Conservation (phyloP, 2,329 filamentous ascomycete genomes). For the Paecilomyces formosus region DNA sequence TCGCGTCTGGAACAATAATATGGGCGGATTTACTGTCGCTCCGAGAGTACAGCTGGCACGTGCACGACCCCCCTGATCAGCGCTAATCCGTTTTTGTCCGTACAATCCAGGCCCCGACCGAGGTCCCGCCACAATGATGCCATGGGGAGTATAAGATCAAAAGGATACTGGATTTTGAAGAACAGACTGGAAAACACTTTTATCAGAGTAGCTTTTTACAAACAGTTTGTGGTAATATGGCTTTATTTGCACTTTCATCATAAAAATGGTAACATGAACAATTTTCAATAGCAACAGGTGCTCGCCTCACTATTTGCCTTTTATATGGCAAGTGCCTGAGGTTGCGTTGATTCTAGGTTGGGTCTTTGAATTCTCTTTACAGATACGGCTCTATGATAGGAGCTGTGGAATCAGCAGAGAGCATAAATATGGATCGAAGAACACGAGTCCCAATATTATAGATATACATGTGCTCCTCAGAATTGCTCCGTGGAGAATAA, state of each 20-base stretch:
- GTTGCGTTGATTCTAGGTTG: no score
- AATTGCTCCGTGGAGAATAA: not conserved
- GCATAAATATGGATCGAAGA: not conserved
- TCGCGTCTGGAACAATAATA: slow-evolving; percentile 7
- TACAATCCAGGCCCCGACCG: not conserved
- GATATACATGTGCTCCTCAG: not conserved
- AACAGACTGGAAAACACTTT: no score
- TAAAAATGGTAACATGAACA: no score
- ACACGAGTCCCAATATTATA: not conserved
- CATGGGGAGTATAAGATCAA: not conserved
- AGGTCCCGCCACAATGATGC: not conserved
- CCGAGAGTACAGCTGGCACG: slow-evolving; percentile 11
- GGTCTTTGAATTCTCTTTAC: no score
- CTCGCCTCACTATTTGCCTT: no score
- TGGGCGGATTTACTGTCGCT: slow-evolving; percentile 19
- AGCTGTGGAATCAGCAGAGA: not conserved
- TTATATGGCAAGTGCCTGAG: no score
- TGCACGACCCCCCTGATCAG: not conserved
- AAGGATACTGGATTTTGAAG: no score
- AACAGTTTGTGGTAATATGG: no score
- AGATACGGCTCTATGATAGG: no score
- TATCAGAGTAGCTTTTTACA: no score
- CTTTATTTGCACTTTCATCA: no score
- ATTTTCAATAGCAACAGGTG: no score
- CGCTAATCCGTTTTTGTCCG: not conserved